A percentile compares a stretch with the other conserved stretches of the same genome.
phyloP scores from a whole-genome alignment of 129 eudicot genomes.

The Flaveria bidentis region DNA sequence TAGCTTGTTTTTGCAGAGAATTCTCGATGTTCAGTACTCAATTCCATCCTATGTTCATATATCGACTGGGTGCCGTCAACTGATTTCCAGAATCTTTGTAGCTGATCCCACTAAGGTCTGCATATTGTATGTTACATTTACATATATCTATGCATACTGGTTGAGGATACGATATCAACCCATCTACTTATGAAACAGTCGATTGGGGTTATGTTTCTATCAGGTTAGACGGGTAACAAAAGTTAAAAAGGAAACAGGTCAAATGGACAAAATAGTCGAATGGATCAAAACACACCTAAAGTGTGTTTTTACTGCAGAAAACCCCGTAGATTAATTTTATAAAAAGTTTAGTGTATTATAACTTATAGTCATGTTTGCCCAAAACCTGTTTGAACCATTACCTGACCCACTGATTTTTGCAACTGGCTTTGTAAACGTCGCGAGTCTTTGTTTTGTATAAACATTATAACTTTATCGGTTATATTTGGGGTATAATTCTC shows the following conservation, averaged over 20 bases:
- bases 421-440: not conserved
- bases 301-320: not conserved
- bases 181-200: not conserved
- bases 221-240: not conserved
- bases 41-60: slow-evolving; percentile 86
- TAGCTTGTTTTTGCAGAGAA: slow-evolving; percentile 62
- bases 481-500: slow-evolving; percentile 4
- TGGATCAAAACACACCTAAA: not conserved
- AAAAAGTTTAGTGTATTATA: not conserved
- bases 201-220: not conserved
- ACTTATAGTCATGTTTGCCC: not conserved
- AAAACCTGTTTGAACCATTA: slow-evolving; percentile 1
- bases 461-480: not conserved
- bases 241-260: not conserved
- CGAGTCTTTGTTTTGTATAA: not conserved
- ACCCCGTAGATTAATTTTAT: not conserved
- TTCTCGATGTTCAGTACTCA: slow-evolving; percentile 77
- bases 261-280: not conserved
- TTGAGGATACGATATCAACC: not conserved
- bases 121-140: slow-evolving; percentile 2
- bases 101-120: slow-evolving; percentile 86
- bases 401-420: not conserved
- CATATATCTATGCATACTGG: not conserved
- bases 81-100: slow-evolving; percentile 78
- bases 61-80: slow-evolving; percentile 73